Conservation (phyloP, 192 early-diverging fungal species). For the Coemansia sp. region DNA sequence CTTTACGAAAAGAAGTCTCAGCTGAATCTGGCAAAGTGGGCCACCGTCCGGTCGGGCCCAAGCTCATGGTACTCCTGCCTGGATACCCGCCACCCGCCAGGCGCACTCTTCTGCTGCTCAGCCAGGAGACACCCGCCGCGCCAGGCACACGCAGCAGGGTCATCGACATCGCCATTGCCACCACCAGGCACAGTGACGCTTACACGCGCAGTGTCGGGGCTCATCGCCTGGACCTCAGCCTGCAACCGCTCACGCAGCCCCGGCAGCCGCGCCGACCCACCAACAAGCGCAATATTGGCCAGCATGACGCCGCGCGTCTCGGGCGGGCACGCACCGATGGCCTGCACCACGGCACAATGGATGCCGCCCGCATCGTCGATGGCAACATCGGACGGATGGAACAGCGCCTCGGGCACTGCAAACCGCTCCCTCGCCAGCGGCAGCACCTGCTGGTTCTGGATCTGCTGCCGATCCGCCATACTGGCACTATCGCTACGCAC, state of each 20-base stretch:
- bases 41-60: slow-evolving; percentile 25
- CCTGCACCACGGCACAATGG: slow-evolving; percentile 90
- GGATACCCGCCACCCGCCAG: slow-evolving; percentile 24
- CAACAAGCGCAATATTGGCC: slow-evolving; percentile 89
- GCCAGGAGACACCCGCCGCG: slow-evolving; percentile 17
- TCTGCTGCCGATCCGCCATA: slow-evolving; percentile 49
- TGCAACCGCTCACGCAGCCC: slow-evolving; percentile 92
- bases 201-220: slow-evolving; percentile 57
- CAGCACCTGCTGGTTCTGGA: slow-evolving; percentile 69
- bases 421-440: slow-evolving; percentile 97
- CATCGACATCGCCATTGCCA: not conserved
- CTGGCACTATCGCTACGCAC: slow-evolving; percentile 18
- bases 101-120: not conserved
- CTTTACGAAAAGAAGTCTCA: not conserved
- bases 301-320: slow-evolving; percentile 88
- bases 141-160: slow-evolving; percentile 29
- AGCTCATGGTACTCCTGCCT: slow-evolving; percentile 34
- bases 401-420: slow-evolving; percentile 93
- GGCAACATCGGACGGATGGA: slow-evolving; percentile 91
- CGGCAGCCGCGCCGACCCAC: slow-evolving; percentile 90
- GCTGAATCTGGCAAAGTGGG: slow-evolving; percentile 23
- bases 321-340: slow-evolving; percentile 88
- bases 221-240: slow-evolving; percentile 89
- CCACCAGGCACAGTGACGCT: not conserved
- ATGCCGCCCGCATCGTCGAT: slow-evolving; percentile 82